Evolutionary conservation across 2,329 filamentous ascomycete genomes (phyloP).

Genomic region (Ilyonectria robusta): DNA sequence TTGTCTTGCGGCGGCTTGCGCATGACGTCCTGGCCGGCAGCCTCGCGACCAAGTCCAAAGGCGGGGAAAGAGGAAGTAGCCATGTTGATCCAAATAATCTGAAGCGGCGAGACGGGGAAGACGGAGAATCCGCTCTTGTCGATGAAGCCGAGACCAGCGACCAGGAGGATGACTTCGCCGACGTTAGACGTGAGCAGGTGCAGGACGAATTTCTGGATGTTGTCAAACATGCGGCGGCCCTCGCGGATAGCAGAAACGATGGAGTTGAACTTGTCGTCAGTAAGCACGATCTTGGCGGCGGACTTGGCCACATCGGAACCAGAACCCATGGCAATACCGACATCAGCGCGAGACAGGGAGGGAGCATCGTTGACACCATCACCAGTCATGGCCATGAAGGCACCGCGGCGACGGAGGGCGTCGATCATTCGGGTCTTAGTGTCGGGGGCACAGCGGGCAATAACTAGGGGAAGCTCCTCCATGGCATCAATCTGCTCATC

Average conservation of each 20-base stretch:
- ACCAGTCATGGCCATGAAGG: slow-evolving; percentile 89
- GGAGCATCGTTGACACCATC: slow-evolving; percentile 92
- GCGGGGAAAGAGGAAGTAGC: slow-evolving; percentile 89
- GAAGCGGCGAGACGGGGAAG: slow-evolving; percentile 86
- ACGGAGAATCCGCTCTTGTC: slow-evolving; percentile 80
- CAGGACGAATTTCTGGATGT: slow-evolving; percentile 89
- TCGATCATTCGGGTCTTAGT: slow-evolving; percentile 95
- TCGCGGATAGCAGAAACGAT: slow-evolving; percentile 88
- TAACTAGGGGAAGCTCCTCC: slow-evolving; percentile 82
- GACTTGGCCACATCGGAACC: slow-evolving; percentile 90
- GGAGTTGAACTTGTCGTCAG: slow-evolving; percentile 90
- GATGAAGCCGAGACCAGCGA: slow-evolving; percentile 87
- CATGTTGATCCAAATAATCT: slow-evolving; percentile 97
- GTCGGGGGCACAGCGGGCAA: slow-evolving; percentile 86
- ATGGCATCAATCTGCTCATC: slow-evolving; percentile 83
- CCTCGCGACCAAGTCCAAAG: slow-evolving; percentile 88
- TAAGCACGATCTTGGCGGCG: slow-evolving; percentile 85
- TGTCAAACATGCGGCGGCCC: slow-evolving; percentile 88
- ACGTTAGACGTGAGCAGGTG: slow-evolving; percentile 87
- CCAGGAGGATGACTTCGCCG: slow-evolving; percentile 84
- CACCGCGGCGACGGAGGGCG: slow-evolving; percentile 81
- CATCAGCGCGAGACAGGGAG: slow-evolving; percentile 83
- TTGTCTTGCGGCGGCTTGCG: slow-evolving; percentile 82
- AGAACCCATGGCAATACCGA: slow-evolving; percentile 92
- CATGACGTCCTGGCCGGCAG: slow-evolving; percentile 83